Conservation (phyloP, 345 rosid species). For the Theobroma cacao region DNA sequence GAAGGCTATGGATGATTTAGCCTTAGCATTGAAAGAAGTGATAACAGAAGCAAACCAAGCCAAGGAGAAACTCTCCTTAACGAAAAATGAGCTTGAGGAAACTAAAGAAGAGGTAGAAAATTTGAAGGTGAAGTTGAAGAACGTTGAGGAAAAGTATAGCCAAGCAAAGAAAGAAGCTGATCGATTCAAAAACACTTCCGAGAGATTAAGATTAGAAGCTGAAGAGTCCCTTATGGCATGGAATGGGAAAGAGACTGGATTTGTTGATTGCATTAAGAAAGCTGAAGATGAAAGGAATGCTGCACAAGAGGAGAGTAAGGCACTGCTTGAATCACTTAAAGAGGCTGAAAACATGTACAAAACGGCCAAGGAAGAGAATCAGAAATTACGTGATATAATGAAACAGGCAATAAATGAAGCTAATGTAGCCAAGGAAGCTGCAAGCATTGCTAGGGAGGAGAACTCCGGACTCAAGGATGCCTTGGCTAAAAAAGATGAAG, state of each 20-base stretch:
- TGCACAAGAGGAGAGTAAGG: conserved; percentile 46
- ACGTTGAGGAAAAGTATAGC: conserved; percentile 28
- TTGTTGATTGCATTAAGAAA: conserved; percentile 58
- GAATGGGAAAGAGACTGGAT: conserved; percentile 74
- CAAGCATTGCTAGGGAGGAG: conserved; percentile 62
- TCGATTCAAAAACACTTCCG: conserved; percentile 46
- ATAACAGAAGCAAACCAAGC: conserved; percentile 49
- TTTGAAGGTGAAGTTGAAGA: conserved; percentile 32
- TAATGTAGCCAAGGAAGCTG: conserved; percentile 83
- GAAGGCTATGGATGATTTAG: conserved; percentile 89
- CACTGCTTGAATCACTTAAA: conserved; percentile 43
- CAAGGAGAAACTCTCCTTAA: conserved; percentile 48
- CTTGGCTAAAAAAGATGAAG: conserved; percentile 59
- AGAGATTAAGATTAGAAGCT: conserved; percentile 68
- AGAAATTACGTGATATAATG: conserved; percentile 65
- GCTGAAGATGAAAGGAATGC: conserved; percentile 69
- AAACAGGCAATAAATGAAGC: conserved; percentile 91
- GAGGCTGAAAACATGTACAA: conserved; percentile 41
- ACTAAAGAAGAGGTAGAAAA: conserved; percentile 32
- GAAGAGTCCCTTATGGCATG: conserved; percentile 76
- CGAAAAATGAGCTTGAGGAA: conserved; percentile 42
- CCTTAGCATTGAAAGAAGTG: conserved; percentile 75
- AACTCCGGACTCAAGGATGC: conserved; percentile 67
- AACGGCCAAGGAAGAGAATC: conserved; percentile 59
- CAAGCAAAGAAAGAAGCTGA: conserved; percentile 60